Base-by-base conservation (phyloP, 139 green algal species). In the Chlorella sp. region DNA sequence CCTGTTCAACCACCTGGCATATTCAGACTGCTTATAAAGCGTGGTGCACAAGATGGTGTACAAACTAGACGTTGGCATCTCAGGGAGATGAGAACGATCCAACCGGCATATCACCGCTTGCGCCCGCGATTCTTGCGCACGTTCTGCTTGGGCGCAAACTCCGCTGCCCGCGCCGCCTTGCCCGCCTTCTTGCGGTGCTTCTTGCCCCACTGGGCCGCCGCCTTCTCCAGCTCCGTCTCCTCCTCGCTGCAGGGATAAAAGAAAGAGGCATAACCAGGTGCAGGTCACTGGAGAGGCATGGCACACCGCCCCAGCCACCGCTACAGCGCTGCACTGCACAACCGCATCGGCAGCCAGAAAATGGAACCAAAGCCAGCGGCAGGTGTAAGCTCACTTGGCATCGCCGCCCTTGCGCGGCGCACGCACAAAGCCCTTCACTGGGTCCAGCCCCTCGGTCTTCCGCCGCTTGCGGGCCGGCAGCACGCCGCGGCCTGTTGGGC, bases 351-450 rank as follows among this genome's bases (percentile, higher is more conserved):
- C 56, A 15, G 17, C 11, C 17, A 1, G 3, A 7, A 13, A 47
- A 13, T 9, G 3, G 17, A 16, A 18, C 30, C 25, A 70, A 6
- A 21, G 18, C 12, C 17, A 56, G 60, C 23, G 5, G 25, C 38
- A 20, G 16, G 44, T 28, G 6, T 7, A 23, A 26, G 36, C 78
- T 83, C 83, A 83, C 78, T 74, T 30, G 39, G 67, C 73, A 32
- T 78, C 83, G 11, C 83, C 86, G 18, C 86, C 87, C 38, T 80
- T 85, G 83, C 89, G 92, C 12, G 91, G 80, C 51, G 91, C 89
- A n/a, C 84, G 81, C 68, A 89, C 62, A 67, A 92, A 94, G 1
- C 91, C 89, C 82, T 92, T 94, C 3, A 93, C 72, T 0, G 89
- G 89, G 84, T 93, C 90, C 34, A 84, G 38, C 34, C 87, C 83